phyloP scores from a whole-genome alignment of 1,139 yeast genomes.

The Arxiozyma telluris region DNA sequence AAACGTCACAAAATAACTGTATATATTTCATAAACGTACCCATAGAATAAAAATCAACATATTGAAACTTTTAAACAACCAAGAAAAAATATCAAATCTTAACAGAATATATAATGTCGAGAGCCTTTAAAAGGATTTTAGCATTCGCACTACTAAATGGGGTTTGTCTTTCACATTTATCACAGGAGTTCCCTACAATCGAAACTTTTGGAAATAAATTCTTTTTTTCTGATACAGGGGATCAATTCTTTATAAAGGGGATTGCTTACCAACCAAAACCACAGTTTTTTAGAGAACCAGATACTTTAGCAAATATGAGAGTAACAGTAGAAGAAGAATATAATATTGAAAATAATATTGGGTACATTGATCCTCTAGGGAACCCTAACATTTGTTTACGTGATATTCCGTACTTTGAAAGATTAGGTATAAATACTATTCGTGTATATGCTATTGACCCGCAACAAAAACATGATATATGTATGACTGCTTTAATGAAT shows the following conservation, averaged over 20 bases:
- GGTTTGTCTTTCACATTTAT: not conserved
- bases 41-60: not conserved
- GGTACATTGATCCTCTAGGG: conserved; percentile 47
- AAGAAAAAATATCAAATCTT: not conserved
- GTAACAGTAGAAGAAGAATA: not conserved
- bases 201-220: conserved; percentile 42
- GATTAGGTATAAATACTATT: conserved; percentile 44
- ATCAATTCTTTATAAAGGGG: conserved; percentile 50
- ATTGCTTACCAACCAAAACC: conserved; percentile 45
- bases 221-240: conserved; percentile 35
- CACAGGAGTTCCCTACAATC: conserved; percentile 24
- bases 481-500: conserved; percentile 45
- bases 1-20: not conserved
- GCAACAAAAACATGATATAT: conserved; percentile 40
- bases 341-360: conserved; percentile 18
- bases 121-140: not conserved
- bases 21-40: too few species aligned
- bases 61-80: not conserved
- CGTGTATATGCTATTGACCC: conserved; percentile 52
- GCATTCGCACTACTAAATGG: not conserved
- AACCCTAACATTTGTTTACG: conserved; percentile 40
- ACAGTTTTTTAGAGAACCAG: not conserved
- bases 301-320: not conserved
- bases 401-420: conserved; percentile 41
- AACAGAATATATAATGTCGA: not conserved